These are phyloP conservation scores for Alternaria tenuissima DNA, from an alignment of 2,329 filamentous ascomycete genomes.

Conservation along the genomic window DNA sequence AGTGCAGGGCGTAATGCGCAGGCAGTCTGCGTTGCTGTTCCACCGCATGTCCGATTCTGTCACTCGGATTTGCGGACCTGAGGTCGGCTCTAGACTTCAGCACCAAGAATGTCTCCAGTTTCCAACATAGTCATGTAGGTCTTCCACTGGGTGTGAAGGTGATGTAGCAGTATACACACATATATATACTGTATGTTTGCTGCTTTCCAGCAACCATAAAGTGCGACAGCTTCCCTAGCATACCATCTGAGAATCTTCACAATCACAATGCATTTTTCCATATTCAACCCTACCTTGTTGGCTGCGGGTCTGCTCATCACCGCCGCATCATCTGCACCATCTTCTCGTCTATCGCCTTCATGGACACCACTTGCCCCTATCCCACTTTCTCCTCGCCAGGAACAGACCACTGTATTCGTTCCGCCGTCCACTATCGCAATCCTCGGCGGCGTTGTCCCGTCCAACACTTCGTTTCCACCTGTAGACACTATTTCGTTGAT, in stretches of 20 bases:
- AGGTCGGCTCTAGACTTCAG: not conserved
- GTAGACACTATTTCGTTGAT: constrained; percentile 27
- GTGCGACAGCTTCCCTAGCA: not conserved
- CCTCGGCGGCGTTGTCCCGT: constrained; percentile 32
- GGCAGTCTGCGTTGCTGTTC: not conserved
- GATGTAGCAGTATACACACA: not conserved
- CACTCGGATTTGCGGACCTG: not conserved
- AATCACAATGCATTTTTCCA: not conserved
- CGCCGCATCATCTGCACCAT: not conserved
- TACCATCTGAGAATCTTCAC: not conserved
- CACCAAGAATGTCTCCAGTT: not conserved
- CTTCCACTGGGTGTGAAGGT: not conserved
- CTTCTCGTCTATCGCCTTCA: not conserved
- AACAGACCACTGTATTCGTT: constrained; percentile 34
- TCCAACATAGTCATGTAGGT: not conserved
- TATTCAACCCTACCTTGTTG: not conserved
- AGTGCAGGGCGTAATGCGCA: not conserved
- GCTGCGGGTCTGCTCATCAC: not conserved
- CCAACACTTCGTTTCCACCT: constrained; percentile 4
- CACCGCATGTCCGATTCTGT: not conserved
- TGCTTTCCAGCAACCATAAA: not conserved
- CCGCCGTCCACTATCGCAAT: constrained; percentile 30
- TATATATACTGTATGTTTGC: not conserved
- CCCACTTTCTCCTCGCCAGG: constrained; percentile 31
- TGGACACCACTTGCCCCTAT: constrained; percentile 28